A percentile compares a stretch with the other conserved stretches of the same genome.
These are phyloP conservation scores for Cyclotella sp. DNA, from an alignment of 108 stramenopile genomes.

Conservation along the genomic window DNA sequence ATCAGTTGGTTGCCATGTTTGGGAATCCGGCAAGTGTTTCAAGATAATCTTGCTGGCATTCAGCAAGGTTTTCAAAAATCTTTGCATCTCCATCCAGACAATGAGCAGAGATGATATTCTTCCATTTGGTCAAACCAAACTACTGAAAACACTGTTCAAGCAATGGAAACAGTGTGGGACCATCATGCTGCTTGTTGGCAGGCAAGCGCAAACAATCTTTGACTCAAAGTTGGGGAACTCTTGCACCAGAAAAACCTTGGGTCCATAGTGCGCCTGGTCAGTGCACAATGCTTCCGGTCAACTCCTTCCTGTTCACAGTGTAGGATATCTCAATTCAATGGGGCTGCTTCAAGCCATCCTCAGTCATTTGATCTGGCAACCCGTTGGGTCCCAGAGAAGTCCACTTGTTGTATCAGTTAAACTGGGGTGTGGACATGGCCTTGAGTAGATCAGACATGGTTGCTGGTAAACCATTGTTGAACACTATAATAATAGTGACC, in stretches of 20 bases:
- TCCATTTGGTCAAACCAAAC: not conserved
- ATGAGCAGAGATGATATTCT: not conserved
- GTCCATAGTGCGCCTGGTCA: not conserved
- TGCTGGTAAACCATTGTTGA: not conserved
- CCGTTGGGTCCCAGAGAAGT: not conserved
- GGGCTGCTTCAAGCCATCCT: not conserved
- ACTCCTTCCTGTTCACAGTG: not conserved
- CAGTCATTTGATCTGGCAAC: not conserved
- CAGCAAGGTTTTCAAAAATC: not conserved
- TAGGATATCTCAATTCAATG: not conserved
- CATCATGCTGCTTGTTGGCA: not conserved
- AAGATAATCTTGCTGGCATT: conserved; percentile 1
- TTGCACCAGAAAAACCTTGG: not conserved
- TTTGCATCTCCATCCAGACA: not conserved
- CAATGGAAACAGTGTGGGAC: not conserved
- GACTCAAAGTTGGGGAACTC: not conserved
- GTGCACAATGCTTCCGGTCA: not conserved
- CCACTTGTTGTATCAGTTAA: not conserved
- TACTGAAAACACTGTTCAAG: not conserved
- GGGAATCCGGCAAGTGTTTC: not conserved
- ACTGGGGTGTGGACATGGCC: not conserved
- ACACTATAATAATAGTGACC: no score
- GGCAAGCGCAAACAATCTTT: not conserved
- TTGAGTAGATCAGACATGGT: not conserved
- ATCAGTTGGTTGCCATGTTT: conserved; percentile 2